Percentiles rank a stretch among this genome's conserved stretches.
phyloP scores from a whole-genome alignment of 2,329 filamentous ascomycete genomes.

The Amesomyces nigricolor region DNA sequence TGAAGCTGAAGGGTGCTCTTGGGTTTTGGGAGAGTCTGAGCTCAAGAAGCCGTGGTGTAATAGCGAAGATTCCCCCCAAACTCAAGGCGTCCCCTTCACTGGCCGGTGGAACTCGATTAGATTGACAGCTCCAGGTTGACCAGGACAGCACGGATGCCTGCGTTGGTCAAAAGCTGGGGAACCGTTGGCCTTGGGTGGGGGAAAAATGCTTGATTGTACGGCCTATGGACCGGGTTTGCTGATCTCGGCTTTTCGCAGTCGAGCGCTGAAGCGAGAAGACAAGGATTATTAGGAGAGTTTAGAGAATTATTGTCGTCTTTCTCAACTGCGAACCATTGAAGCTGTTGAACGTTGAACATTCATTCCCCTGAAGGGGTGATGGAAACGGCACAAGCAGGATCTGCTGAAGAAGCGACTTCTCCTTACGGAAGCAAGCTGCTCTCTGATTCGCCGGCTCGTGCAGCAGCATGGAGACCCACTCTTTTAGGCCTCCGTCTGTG shows the following conservation, averaged over 20 bases:
- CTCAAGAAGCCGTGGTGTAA: too few species aligned
- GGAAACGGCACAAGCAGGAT: slow-evolving; percentile 19
- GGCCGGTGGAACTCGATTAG: background rate
- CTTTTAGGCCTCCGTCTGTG: background rate
- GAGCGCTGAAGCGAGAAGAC: background rate
- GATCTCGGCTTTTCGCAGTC: background rate
- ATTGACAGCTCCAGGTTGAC: background rate
- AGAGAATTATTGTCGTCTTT: too few species aligned
- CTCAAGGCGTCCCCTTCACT: too few species aligned
- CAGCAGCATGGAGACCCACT: slow-evolving; percentile 1
- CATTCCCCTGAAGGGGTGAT: background rate
- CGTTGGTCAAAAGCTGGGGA: background rate
- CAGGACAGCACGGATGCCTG: background rate
- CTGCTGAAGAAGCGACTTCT: slow-evolving; percentile 24
- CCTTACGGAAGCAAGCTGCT: slow-evolving; percentile 26
- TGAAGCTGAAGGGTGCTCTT: background rate
- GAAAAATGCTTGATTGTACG: too few species aligned
- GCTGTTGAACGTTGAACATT: too few species aligned
- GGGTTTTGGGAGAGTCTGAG: too few species aligned
- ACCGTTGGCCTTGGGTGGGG: background rate
- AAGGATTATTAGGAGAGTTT: too few species aligned
- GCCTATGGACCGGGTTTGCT: too few species aligned
- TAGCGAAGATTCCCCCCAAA: too few species aligned
- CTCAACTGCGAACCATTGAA: too few species aligned
- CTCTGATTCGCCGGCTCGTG: slow-evolving; percentile 23